A percentile compares a stretch with the other conserved stretches of the same genome.
Evolutionary conservation across 768 basidiomycete species (phyloP).

Genomic region (Cyathus striatus): DNA sequence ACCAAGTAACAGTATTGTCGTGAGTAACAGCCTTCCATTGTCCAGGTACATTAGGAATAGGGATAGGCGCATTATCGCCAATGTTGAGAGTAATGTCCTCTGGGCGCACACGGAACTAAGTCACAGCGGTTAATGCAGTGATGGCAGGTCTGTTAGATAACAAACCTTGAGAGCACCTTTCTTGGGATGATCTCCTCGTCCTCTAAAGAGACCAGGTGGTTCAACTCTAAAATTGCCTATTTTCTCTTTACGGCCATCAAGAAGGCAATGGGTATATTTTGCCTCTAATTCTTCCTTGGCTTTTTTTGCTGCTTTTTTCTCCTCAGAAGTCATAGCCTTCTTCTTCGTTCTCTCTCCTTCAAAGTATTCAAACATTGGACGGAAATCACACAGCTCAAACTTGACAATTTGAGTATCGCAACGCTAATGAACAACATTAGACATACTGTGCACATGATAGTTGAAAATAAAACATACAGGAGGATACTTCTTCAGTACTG

Average conservation of each 20-base stretch:
- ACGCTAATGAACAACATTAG: constrained; percentile 32
- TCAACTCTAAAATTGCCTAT: constrained; percentile 97
- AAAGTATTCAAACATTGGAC: constrained; percentile 90
- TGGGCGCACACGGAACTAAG: constrained; percentile 84
- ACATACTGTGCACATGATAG: constrained; percentile 1
- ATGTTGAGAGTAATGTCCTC: constrained; percentile 98
- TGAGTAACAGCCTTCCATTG: constrained; percentile 86
- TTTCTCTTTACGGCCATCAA: constrained; percentile 97
- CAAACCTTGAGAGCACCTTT: constrained; percentile 91
- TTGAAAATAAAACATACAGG: constrained; percentile 52
- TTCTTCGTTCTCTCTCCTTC: constrained; percentile 91
- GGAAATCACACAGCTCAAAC: constrained; percentile 87
- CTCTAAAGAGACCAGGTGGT: constrained; percentile 97
- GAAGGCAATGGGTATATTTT: constrained; percentile 78
- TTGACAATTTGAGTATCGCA: constrained; percentile 70
- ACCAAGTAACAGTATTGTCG: constrained; percentile 97
- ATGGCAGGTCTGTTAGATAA: constrained; percentile 1
- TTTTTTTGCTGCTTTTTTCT: constrained; percentile 91
- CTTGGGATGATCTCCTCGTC: constrained; percentile 97
- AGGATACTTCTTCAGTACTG: constrained; percentile 72
- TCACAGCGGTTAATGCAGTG: constrained; percentile 3
- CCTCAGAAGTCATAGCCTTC: constrained; percentile 76
- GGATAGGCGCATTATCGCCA: constrained; percentile 66
- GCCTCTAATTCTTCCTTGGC: constrained; percentile 79
- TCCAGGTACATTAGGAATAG: constrained; percentile 88